phyloP scores from a whole-genome alignment of 345 rosid genomes.

The Gossypium longicalyx region DNA sequence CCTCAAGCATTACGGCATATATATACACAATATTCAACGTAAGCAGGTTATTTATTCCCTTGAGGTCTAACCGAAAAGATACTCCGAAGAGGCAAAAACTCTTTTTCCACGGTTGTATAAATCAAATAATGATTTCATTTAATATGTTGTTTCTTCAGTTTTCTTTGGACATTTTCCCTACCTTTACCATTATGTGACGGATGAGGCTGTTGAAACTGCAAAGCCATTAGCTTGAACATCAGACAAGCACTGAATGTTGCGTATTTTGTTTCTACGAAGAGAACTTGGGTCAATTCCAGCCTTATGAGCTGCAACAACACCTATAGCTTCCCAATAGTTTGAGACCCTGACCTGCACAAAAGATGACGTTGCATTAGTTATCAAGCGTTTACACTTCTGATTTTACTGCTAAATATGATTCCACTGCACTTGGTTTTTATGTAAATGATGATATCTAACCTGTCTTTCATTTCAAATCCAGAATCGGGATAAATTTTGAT shows the following conservation, averaged over 20 bases:
- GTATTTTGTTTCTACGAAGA: constrained; percentile 39
- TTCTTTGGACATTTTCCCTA: background rate
- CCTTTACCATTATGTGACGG: constrained; percentile 7
- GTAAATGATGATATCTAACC: background rate
- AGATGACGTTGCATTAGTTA: constrained; percentile 1
- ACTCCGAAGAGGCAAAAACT: background rate
- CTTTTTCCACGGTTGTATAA: background rate
- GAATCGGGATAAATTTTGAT: background rate
- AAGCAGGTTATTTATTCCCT: background rate
- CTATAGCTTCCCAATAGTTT: constrained; percentile 72
- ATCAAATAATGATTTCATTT: background rate
- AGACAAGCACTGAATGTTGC: constrained; percentile 26
- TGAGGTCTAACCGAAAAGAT: background rate
- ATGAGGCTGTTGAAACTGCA: constrained; percentile 29
- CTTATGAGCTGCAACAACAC: constrained; percentile 60
- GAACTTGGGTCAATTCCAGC: constrained; percentile 53
- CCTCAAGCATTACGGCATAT: background rate
- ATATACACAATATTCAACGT: background rate
- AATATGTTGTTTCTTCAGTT: background rate
- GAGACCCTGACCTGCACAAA: constrained; percentile 51
- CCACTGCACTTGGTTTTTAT: background rate
- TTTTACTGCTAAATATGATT: background rate
- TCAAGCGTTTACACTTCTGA: background rate
- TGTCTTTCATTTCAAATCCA: background rate
- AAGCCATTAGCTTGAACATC: constrained; percentile 23